Base-by-base conservation (phyloP, 2,329 filamentous ascomycete species). In the Epichloe festucae region DNA sequence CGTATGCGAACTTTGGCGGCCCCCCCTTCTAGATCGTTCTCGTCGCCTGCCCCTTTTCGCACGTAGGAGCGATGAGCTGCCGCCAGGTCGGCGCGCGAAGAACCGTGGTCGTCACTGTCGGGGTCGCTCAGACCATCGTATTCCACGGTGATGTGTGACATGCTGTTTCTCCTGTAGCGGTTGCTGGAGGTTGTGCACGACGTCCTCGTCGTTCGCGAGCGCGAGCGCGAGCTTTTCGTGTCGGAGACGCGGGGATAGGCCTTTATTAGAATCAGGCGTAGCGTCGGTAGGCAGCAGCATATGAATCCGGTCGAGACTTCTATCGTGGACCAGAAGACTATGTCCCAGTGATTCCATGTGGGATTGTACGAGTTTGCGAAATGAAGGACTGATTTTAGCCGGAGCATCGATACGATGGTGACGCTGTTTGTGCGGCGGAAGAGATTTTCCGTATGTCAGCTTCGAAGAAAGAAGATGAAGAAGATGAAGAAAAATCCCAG, bases 291-390 rank as follows among this genome's bases (percentile, higher is more conserved):
- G 50, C 58, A 62, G 36, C 56, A 54, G 46, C 60, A 62, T 19
- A 62, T 60, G 49, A 63, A 57, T 38, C 59, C 59, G 14, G 57
- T 53, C 35, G 56, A 55, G 39, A 62, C 53, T 49, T 63, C 61
- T 41, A 63, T 54, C 15, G 52, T 57, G 14, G 60, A 62, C 61
- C 60, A 62, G 40, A 55, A 56, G 7, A 55, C 53, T 3, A 57
- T 51, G 7, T 39, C 48, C 52, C 52, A 59, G 7, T 60, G 47
- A 35, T 62, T 56, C 53, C 56, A 61, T 2, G 60, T 62, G 10
- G 56, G 56, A 31, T 63, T 63, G 34, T 45, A 40, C n/a, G 58
- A 57, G 27, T 53, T 57, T 19, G 56, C 56, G 27, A 59, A 61
- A 21, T 54, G 35, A 40, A 60, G 47, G 21, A 62, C 49, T 4